Conservation (phyloP, 441 rosid species). For the Gossypium davidsonii region DNA sequence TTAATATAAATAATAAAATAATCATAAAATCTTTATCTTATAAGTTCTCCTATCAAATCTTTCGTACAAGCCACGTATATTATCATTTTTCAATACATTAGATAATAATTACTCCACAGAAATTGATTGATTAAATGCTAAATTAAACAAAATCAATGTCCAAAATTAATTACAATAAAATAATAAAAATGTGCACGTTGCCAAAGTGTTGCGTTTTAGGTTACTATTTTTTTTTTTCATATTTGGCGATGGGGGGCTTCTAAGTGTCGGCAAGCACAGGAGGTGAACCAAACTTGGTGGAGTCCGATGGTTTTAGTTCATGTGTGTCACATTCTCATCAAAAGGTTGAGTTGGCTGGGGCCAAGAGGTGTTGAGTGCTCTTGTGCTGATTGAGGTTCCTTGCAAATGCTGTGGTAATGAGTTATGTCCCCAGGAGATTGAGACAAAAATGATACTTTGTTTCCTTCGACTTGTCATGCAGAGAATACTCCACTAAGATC, state of each 20-base stretch:
- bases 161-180: no score
- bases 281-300: neutral
- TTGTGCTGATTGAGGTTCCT: conserved; percentile 8
- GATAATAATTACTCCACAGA: no score
- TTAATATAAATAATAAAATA: no score
- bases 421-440: neutral
- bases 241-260: neutral
- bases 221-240: neutral
- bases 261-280: conserved; percentile 34
- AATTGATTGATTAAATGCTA: no score
- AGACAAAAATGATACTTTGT: conserved; percentile 11
- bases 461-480: neutral
- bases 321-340: neutral
- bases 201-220: neutral
- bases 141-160: no score
- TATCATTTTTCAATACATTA: no score
- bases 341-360: conserved; percentile 13
- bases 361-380: conserved; percentile 22
- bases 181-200: no score
- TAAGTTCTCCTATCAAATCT: no score
- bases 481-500: conserved; percentile 23
- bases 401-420: no score
- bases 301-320: neutral
- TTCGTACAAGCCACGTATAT: no score
- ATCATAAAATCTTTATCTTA: no score